Evolutionary conservation across 441 rosid species (phyloP).

Genomic region (Kokia cookei): DNA sequence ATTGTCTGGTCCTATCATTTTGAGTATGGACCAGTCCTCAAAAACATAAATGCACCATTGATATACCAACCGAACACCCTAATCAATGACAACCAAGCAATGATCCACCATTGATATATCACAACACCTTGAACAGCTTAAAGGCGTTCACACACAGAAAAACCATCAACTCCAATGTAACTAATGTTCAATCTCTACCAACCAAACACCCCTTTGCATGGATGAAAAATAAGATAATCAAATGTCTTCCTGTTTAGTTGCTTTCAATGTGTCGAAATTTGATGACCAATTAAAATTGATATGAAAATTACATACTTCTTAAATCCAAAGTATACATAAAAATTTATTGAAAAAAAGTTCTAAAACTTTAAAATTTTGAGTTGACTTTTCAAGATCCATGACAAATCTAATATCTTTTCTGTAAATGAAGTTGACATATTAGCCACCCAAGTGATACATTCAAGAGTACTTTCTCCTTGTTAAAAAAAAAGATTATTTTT

Average conservation of each 20-base stretch:
- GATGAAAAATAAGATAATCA: not conserved
- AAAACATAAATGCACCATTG: no score
- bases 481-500: not conserved
- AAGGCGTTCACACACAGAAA: not conserved
- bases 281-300: not conserved
- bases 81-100: not conserved
- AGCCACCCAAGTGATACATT: not conserved
- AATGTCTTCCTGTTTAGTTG: not conserved
- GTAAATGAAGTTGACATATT: not conserved
- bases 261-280: not conserved
- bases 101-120: not conserved
- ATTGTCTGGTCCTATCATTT: no score
- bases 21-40: no score
- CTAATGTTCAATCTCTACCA: not conserved
- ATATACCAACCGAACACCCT: not conserved
- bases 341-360: not conserved
- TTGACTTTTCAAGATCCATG: not conserved
- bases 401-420: not conserved
- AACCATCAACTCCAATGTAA: not conserved
- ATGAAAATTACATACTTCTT: not conserved
- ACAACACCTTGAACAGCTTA: not conserved
- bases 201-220: not conserved
- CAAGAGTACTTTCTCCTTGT: not conserved
- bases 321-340: not conserved
- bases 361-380: not conserved